Percentiles rank a stretch among this genome's conserved stretches.
Conservation (phyloP, 2,329 filamentous ascomycete species). For the Penicillium hesseltinei region DNA sequence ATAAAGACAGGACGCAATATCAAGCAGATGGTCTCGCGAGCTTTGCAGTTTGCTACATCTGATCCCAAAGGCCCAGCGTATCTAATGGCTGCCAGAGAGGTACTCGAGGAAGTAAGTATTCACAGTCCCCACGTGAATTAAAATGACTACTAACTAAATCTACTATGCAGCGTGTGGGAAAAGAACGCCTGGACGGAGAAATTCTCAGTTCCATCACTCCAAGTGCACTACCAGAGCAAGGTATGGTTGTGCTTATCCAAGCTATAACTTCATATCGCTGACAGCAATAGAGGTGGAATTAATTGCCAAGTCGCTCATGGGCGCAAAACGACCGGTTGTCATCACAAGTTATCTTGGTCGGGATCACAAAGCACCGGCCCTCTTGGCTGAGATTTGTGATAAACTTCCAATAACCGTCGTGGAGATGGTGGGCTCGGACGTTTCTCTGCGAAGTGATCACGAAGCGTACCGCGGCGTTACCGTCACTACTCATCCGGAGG, state of each 20-base stretch:
- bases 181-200: conserved; percentile 13
- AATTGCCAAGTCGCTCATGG: conserved; percentile 42
- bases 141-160: not conserved
- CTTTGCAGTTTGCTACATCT: conserved; percentile 72
- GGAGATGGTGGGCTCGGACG: conserved; percentile 49
- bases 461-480: conserved; percentile 64
- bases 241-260: not conserved
- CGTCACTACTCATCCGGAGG: conserved; percentile 69
- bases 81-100: conserved; percentile 71
- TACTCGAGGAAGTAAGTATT: conserved; percentile 75
- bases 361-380: conserved; percentile 40
- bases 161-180: conserved; percentile 14
- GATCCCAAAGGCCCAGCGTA: conserved; percentile 77
- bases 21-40: conserved; percentile 82
- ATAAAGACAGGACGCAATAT: conserved; percentile 79
- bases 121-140: not conserved
- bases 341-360: conserved; percentile 51
- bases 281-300: conserved; percentile 30
- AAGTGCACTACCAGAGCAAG: conserved; percentile 13
- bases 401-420: conserved; percentile 48
- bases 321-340: conserved; percentile 47
- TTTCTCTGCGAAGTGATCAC: conserved; percentile 45
- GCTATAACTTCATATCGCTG: not conserved
- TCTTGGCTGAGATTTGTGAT: conserved; percentile 47
- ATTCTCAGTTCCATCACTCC: conserved; percentile 11